Evolutionary conservation across 2,329 filamentous ascomycete species (phyloP), one percentile per base, ranked within the genome.

Genomic region (Ophiostoma ulmi): DNA sequence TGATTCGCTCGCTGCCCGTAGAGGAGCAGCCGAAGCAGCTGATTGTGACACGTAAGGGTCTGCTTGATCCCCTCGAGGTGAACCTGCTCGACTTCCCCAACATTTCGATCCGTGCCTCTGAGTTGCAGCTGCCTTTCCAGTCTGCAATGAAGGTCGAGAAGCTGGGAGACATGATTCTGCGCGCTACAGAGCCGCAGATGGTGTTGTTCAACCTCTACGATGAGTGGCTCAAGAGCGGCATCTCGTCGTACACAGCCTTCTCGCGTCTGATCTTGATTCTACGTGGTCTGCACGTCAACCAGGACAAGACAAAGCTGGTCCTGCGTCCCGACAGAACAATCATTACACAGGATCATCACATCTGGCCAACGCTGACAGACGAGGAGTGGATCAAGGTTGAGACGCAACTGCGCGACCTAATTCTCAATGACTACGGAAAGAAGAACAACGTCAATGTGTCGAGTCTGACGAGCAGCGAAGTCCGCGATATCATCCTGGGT

Each of bases 341-440:
- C 74, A 97, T 99, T 77, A 99, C 95, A 0, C 93, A 98, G 76
- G 94, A 98, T 77, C 95, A 99, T 81, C 95, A 99, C 79, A 99
- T 99, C 78, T 99, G 95, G 95, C 95, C 95, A 0, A 90, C 93
- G 0, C 83, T 99, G 70, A 90, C 92, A 0, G 95, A 99, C 74
- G 95, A 99, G 76, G 94, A 97, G 74, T 99, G 95, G 95, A 95
- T 99, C 81, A 97, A 97, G 87, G 93, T 99, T n/a, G 95, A 99
- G 84, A 93, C 93, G 65, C 92, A 97, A 78, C 84, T 99, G 61
- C 90, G 95, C 79, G 95, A 99, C 83, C 83, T 99, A 74, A 99
- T 99, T 76, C 79, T 99, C 75, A 97, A 98, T 75, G 95, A 99
- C 79, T 99, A 99, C 78, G 95, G 95, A 78, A 99, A 98, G 87